Evolutionary conservation across 306 rosid species (phyloP).

Genomic region (Vigna unguiculata): DNA sequence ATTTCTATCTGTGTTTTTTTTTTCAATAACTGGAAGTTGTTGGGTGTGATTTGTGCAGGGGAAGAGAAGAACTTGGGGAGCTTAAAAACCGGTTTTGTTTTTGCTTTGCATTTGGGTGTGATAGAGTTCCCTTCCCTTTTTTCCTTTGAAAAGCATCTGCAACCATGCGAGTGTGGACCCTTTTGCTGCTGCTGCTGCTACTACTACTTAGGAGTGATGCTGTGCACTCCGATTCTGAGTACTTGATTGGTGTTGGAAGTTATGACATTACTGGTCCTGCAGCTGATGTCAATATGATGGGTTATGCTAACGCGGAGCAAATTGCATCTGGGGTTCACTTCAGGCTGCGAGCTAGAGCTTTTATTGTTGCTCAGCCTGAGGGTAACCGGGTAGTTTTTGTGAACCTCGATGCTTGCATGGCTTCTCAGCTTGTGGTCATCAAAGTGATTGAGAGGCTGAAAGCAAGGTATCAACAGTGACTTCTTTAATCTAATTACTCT

Average conservation of each 20-base stretch:
- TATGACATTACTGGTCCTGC: conserved; percentile 98
- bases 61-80: conserved; percentile 36
- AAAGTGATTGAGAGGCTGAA: conserved; percentile 86
- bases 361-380: conserved; percentile 77
- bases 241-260: conserved; percentile 89
- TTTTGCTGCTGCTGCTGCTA: conserved; percentile 23
- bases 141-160: conserved; percentile 33
- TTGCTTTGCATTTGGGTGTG: conserved; percentile 23
- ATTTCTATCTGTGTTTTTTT: not conserved
- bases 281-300: conserved; percentile 98
- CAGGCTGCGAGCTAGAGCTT: conserved; percentile 82
- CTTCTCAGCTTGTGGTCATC: conserved; percentile 80
- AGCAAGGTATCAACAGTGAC: conserved; percentile 66
- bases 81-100: conserved; percentile 21
- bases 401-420: conserved; percentile 98
- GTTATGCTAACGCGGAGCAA: conserved; percentile 84
- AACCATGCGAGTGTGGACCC: conserved; percentile 41
- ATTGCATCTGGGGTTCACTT: conserved; percentile 86
- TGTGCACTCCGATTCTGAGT: conserved; percentile 57
- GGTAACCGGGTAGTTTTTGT: conserved; percentile 86
- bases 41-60: conserved; percentile 46
- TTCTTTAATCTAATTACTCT: conserved; percentile 5
- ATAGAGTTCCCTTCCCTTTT: conserved; percentile 37
- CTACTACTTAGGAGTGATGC: conserved; percentile 38
- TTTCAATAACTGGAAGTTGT: not conserved